Conservation (phyloP, 805 yeast species). For the Spencermartinsiella europaea region DNA sequence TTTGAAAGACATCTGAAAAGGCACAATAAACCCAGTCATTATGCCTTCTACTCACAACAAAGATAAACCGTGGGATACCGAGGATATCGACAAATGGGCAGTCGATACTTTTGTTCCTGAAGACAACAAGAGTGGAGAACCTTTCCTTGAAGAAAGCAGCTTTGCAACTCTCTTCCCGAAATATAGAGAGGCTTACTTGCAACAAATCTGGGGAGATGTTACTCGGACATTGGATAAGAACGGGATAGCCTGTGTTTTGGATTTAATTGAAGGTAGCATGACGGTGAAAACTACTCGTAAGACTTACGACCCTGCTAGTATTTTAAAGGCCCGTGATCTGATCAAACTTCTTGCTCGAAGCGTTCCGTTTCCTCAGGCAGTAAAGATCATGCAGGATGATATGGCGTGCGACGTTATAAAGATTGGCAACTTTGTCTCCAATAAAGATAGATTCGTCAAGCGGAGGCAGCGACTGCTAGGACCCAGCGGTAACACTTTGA, state of each 20-base stretch:
- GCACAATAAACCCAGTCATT: too few relatives aligned
- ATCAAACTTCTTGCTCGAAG: slow-evolving; percentile 91
- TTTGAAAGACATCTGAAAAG: too few relatives aligned
- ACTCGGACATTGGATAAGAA: slow-evolving; percentile 67
- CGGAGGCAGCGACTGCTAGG: slow-evolving; percentile 96
- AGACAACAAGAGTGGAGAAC: slow-evolving; percentile 78
- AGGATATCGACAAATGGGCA: slow-evolving; percentile 90
- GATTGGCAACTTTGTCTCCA: slow-evolving; percentile 82
- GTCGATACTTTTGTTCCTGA: slow-evolving; percentile 84
- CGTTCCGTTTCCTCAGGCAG: slow-evolving; percentile 95
- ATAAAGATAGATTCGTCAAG: slow-evolving; percentile 90
- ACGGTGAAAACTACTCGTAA: slow-evolving; percentile 93
- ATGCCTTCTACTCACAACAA: slow-evolving; percentile 93
- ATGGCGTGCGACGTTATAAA: slow-evolving; percentile 94
- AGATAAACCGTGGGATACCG: slow-evolving; percentile 98
- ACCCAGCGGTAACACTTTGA: slow-evolving; percentile 93
- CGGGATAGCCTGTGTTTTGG: slow-evolving; percentile 76
- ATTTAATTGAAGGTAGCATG: slow-evolving; percentile 96
- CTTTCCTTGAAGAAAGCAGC: slow-evolving; percentile 93
- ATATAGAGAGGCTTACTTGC: slow-evolving; percentile 86
- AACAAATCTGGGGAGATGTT: slow-evolving; percentile 90
- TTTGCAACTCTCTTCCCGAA: slow-evolving; percentile 95
- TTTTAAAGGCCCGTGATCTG: slow-evolving; percentile 90
- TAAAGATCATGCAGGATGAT: slow-evolving; percentile 85
- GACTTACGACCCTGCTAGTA: slow-evolving; percentile 90